Evolutionary conservation across 2,329 filamentous ascomycete genomes (phyloP).

Genomic region (Trematosphaeria pertusa): DNA sequence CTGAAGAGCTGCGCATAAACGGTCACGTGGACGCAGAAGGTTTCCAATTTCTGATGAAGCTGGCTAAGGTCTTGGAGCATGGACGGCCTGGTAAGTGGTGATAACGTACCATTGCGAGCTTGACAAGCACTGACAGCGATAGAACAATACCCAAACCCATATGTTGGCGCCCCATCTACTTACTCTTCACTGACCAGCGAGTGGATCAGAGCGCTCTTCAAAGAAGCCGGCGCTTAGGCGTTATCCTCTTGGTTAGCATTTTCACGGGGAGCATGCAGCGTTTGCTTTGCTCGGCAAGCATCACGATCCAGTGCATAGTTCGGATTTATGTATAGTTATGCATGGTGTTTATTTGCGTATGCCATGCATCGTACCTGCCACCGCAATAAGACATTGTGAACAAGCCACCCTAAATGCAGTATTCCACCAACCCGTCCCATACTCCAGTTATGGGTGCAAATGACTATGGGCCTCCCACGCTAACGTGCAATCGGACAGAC

Average conservation of each 20-base stretch:
- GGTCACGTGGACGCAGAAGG: constrained; percentile 39
- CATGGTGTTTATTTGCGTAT: too few relatives aligned
- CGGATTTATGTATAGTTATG: too few relatives aligned
- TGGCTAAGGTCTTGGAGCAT: constrained; percentile 34
- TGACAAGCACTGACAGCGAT: constrained; percentile 14
- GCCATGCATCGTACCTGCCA: too few relatives aligned
- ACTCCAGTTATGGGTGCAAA: not conserved
- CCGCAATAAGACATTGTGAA: too few relatives aligned
- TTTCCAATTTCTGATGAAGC: constrained; percentile 38
- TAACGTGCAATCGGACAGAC: constrained; percentile 2
- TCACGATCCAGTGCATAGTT: too few relatives aligned
- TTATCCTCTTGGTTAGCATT: not conserved
- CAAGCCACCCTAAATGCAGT: too few relatives aligned
- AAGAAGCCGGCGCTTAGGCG: constrained; percentile 36
- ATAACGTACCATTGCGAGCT: not conserved
- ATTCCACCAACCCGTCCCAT: not conserved
- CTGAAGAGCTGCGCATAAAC: constrained; percentile 37
- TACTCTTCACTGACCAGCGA: constrained; percentile 36
- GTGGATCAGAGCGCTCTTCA: constrained; percentile 44
- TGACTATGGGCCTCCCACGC: constrained; percentile 7
- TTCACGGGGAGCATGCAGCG: too few relatives aligned
- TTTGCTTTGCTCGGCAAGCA: too few relatives aligned
- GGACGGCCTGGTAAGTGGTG: constrained; percentile 31
- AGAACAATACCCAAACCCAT: constrained; percentile 40
- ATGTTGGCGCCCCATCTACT: constrained; percentile 31